phyloP scores from a whole-genome alignment of 2,329 filamentous ascomycete species.

The Apiospora pterosperma region DNA sequence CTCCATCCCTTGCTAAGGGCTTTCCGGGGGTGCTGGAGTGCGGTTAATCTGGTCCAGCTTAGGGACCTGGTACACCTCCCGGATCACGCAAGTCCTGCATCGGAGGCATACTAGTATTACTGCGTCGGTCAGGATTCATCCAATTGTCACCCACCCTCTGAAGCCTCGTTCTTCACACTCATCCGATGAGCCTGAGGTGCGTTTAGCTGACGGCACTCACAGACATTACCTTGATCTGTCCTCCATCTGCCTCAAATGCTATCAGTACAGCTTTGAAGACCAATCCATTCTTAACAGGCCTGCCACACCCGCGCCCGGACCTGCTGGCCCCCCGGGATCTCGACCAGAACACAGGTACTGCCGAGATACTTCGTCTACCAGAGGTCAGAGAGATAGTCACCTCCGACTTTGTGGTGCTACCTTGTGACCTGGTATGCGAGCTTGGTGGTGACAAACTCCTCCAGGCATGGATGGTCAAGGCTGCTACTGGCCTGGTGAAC shows the following conservation, averaged over 20 bases:
- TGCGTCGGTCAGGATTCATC: no score
- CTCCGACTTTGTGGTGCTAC: conserved; percentile 84
- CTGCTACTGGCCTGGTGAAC: conserved; percentile 63
- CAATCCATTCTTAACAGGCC: conserved; percentile 71
- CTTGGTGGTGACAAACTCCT: conserved; percentile 77
- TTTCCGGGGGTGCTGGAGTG: no score
- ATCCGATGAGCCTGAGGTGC: no score
- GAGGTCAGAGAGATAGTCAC: conserved; percentile 77
- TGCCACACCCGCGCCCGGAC: conserved; percentile 70
- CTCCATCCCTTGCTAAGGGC: no score
- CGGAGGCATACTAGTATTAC: no score
- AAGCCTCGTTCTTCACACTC: no score
- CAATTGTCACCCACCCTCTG: no score
- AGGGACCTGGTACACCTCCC: no score
- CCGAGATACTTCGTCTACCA: conserved; percentile 79
- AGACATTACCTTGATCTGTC: conserved; percentile 64
- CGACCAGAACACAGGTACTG: conserved; percentile 82
- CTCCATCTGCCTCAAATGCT: conserved; percentile 61
- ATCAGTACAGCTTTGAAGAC: conserved; percentile 70
- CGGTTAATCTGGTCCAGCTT: no score
- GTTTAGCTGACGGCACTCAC: not conserved
- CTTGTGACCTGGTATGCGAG: conserved; percentile 92
- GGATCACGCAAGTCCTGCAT: no score
- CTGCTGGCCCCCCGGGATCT: conserved; percentile 74
- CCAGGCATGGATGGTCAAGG: conserved; percentile 88